Conservation (phyloP, 345 rosid genomes). For the Citrus maxima region DNA sequence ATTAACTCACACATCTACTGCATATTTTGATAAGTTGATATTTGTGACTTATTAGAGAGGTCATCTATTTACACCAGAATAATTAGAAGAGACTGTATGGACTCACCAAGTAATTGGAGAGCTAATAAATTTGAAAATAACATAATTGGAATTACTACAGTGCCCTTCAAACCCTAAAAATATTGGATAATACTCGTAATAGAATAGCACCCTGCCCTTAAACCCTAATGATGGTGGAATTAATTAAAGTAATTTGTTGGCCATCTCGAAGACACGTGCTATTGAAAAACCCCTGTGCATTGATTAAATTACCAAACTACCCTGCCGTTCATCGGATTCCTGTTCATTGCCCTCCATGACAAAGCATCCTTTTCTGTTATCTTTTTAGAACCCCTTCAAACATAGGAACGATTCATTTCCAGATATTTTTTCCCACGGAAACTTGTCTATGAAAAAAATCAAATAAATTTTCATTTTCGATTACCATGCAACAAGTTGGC, state of each 20-base stretch:
- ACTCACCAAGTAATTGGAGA: too few relatives aligned
- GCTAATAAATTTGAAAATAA: not conserved
- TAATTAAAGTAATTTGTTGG: not conserved
- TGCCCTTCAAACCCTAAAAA: not conserved
- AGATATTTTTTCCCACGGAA: not conserved
- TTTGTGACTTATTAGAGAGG: too few relatives aligned
- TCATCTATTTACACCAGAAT: too few relatives aligned
- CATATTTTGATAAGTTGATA: too few relatives aligned
- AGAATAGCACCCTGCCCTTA: not conserved
- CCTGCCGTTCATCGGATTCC: not conserved
- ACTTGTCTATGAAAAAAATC: not conserved
- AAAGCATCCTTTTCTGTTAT: conserved; percentile 14
- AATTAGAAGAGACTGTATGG: too few relatives aligned
- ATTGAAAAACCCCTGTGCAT: not conserved
- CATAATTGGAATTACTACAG: not conserved
- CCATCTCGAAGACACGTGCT: not conserved
- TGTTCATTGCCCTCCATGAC: conserved; percentile 9
- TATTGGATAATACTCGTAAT: not conserved
- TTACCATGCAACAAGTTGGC: not conserved
- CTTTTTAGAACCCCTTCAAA: not conserved
- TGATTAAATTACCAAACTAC: not conserved
- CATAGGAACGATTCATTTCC: not conserved
- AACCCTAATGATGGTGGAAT: not conserved
- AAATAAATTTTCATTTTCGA: not conserved
- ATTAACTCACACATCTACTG: too few relatives aligned